Evolutionary conservation across 2,329 filamentous ascomycete species (phyloP), one percentile per base, ranked within the genome.

Genomic region (Eutypa lata): DNA sequence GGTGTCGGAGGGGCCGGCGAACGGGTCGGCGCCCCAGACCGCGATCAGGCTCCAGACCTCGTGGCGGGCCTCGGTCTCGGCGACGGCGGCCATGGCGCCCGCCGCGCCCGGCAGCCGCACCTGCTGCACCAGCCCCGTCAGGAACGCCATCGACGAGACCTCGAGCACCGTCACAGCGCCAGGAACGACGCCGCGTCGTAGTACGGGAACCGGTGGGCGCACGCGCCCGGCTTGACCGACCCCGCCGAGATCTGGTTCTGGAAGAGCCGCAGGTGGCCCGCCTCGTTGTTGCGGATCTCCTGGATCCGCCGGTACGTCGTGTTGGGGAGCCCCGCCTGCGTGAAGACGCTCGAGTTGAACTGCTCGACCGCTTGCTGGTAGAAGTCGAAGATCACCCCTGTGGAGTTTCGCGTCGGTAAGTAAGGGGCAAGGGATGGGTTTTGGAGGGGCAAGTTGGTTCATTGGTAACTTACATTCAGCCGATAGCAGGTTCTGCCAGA

Each of bases 221-320:
- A 63, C 10, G 57, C 55, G 44, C 61, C 61, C 22, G 74, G 74
- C 56, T 75, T 76, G 24, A 74, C 56, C 1, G 71, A 74, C 2
- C 64, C 70, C n/a, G 62, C 53, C 1, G 70, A 74, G 44, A 76
- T 76, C 35, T 68, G 62, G 52, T 72, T 68, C 53, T 31, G 26
- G 60, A 77, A 76, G 52, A 76, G 73, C 24, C 70, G 65, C 16
- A 76, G 58, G 53, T 76, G 73, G 3, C 74, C 73, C 18, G 73
- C 73, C 60, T 77, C 75, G 43, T 75, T 76, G 26, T 77, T 70
- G 7, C 73, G 68, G 49, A 76, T 76, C 53, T 76, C 68, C 53
- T 28, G 56, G 51, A 63, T 31, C 26, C 58, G 58, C 47, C 59
- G 38, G 47, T 62, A 61, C 10, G 74, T 76, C 4, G 58, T 71